Evolutionary conservation across 495 filamentous ascomycete species (phyloP).

Genomic region (Neurospora sp.): DNA sequence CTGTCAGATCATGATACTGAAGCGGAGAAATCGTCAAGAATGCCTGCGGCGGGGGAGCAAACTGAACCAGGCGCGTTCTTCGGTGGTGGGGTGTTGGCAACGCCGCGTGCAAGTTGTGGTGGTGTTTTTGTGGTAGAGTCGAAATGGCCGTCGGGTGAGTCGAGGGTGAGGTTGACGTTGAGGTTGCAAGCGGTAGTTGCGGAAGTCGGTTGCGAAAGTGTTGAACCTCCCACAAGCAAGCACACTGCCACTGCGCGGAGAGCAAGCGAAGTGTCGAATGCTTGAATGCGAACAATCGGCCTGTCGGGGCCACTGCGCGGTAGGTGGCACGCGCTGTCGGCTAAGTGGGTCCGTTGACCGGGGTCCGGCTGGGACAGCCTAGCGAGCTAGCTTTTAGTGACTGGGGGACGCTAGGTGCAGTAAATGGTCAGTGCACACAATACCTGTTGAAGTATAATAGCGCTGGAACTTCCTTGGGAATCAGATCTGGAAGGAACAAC

Average conservation of each 20-base stretch:
- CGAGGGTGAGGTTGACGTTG: not conserved
- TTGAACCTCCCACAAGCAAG: not conserved
- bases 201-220: not conserved
- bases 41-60: not conserved
- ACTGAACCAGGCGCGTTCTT: not conserved
- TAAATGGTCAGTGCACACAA: not conserved
- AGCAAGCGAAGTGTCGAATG: not conserved
- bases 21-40: not conserved
- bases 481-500: not conserved
- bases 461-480: not conserved
- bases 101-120: not conserved
- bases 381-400: not conserved
- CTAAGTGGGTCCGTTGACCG: not conserved
- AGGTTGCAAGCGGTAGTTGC: not conserved
- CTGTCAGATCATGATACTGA: conserved; percentile 14
- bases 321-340: not conserved
- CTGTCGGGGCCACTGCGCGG: not conserved
- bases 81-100: not conserved
- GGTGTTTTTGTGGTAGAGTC: not conserved
- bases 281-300: not conserved
- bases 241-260: not conserved
- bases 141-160: not conserved
- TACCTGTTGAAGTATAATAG: not conserved
- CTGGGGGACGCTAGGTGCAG: not conserved
- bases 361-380: not conserved